phyloP scores from a whole-genome alignment of 2,329 filamentous ascomycete species.

The Bipolaris cookei region DNA sequence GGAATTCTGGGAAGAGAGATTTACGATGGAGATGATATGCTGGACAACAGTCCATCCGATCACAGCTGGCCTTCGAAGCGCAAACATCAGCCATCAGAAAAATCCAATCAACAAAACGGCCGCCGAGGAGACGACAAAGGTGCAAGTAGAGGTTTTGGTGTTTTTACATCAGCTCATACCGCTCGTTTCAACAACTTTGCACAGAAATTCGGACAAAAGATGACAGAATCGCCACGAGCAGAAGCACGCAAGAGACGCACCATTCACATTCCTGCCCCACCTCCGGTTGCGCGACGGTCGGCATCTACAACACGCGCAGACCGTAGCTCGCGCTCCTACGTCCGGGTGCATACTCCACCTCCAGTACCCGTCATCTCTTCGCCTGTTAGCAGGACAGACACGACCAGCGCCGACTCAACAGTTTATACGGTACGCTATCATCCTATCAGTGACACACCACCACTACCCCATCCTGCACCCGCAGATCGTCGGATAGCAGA shows the following conservation, averaged over 20 bases:
- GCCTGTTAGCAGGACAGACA: slow-evolving; percentile 66
- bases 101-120: slow-evolving; percentile 41
- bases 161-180: slow-evolving; percentile 34
- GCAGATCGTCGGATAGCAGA: slow-evolving; percentile 25
- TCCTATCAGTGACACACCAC: slow-evolving; percentile 55
- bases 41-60: slow-evolving; percentile 70
- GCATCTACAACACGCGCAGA: slow-evolving; percentile 32
- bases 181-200: slow-evolving; percentile 37
- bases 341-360: slow-evolving; percentile 44
- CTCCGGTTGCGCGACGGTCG: slow-evolving; percentile 37
- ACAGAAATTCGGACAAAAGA: slow-evolving; percentile 38
- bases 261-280: slow-evolving; percentile 44
- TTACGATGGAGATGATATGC: slow-evolving; percentile 92
- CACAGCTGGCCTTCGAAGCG: slow-evolving; percentile 55
- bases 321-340: slow-evolving; percentile 37
- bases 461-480: slow-evolving; percentile 23
- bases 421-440: slow-evolving; percentile 69
- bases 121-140: slow-evolving; percentile 26
- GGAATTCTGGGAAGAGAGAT: slow-evolving; percentile 89
- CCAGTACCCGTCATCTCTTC: slow-evolving; percentile 57
- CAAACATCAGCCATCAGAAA: slow-evolving; percentile 40
- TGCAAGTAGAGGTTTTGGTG: slow-evolving; percentile 29
- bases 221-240: slow-evolving; percentile 34
- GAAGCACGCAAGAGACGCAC: slow-evolving; percentile 41
- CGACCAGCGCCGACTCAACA: slow-evolving; percentile 67